Percentiles rank a stretch among this genome's conserved stretches.
Conservation (phyloP, 805 yeast species). For the Zygosaccharomyces lentus region DNA sequence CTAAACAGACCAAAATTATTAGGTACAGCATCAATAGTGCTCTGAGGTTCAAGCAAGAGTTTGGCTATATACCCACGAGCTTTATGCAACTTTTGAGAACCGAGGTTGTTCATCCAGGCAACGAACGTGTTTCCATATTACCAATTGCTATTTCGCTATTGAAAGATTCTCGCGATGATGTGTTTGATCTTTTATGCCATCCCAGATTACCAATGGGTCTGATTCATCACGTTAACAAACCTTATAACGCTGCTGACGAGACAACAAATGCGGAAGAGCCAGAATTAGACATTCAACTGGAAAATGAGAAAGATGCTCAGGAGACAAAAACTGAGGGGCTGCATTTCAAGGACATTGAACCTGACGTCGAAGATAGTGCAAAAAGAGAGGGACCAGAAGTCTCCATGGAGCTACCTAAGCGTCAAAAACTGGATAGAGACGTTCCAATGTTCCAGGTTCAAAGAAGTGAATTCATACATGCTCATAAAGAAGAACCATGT, state of each 20-base stretch:
- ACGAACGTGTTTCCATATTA: constrained; percentile 55
- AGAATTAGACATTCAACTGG: background rate
- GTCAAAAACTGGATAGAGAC: background rate
- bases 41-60: constrained; percentile 29
- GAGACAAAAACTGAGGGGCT: background rate
- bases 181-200: constrained; percentile 58
- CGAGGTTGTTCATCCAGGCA: constrained; percentile 66
- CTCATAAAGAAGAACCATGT: background rate
- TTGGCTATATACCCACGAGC: constrained; percentile 28
- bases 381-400: background rate
- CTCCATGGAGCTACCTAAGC: background rate
- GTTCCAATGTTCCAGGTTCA: constrained; percentile 4
- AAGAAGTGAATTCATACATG: constrained; percentile 10
- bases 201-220: constrained; percentile 65
- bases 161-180: constrained; percentile 42
- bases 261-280: constrained; percentile 1
- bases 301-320: constrained; percentile 13
- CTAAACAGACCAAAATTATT: constrained; percentile 57
- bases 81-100: constrained; percentile 44
- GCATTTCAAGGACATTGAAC: background rate
- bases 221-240: constrained; percentile 27
- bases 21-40: constrained; percentile 41
- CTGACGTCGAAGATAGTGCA: background rate
- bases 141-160: constrained; percentile 63
- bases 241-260: constrained; percentile 22